Evolutionary conservation across 768 basidiomycete genomes (phyloP), one percentile per base, ranked within the genome.

Genomic region (Amanita rubescens): DNA sequence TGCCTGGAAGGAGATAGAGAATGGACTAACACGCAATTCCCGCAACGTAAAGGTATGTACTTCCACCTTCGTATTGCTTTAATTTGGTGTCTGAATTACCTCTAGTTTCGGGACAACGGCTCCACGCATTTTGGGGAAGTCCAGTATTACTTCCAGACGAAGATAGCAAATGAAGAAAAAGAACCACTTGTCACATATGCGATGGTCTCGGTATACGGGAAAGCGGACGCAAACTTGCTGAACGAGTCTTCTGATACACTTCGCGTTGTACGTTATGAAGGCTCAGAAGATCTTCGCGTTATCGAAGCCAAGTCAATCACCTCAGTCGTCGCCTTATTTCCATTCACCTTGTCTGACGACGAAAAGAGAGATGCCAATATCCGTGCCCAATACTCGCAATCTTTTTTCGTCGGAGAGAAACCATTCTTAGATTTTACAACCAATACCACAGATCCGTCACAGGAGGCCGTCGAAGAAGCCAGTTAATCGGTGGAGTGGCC

Each of bases 1-100:
- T 15, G 27, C 55, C 1, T 73, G 62, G 64, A 67, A 63, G 38
- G 72, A 74, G 34, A 41, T 38, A 5, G 34, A 37, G 39, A 37
- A 37, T 22, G 35, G 27, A 19, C 20, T 41, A 3, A 50, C 34
- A 24, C 49, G 49, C 39, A 37, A 38, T 37, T 38, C 49, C 12
- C 49, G 49, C 22, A 41, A 50, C 20, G 49, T 50, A 20, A 49
- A 49, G 47, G 47, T 49, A 33, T 5, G 27, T 37, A 15, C 2
- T 15, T 12, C n/a, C n/a, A n/a, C n/a, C 25, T 9, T 38, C 14
- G 10, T n/a, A 14, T 24, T 37, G 10, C 0, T 7, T 9, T 50
- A 3, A 24, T n/a, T 38, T 30, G 14, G 6, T 38, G 35, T 38
- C 49, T 38, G 17, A 38, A 11, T 5, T 30, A 22, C 17, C 5